phyloP scores from a whole-genome alignment of 75 land plant genomes.

The Pinus albicaulis region DNA sequence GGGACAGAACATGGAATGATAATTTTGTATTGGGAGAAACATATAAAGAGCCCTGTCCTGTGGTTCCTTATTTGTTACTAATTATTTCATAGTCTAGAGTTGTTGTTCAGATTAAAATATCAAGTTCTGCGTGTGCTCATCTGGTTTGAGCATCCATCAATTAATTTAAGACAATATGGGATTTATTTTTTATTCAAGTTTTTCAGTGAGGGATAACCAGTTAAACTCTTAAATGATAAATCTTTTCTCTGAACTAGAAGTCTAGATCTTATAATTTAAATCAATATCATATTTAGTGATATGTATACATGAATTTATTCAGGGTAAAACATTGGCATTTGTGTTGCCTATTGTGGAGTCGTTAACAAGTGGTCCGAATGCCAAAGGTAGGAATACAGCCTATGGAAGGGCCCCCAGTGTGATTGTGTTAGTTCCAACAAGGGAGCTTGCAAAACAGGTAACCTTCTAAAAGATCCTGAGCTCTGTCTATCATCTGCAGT shows the following conservation, averaged over 20 bases:
- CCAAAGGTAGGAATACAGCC: conserved; percentile 42
- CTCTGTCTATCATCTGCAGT: neutral
- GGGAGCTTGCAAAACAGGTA: conserved; percentile 95
- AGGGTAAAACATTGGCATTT: conserved; percentile 98
- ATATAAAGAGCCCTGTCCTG: no score
- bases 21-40: no score
- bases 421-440: conserved; percentile 82
- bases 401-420: conserved; percentile 88
- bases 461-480: neutral
- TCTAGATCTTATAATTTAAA: neutral
- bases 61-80: no score
- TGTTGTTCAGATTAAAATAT: no score
- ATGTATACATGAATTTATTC: neutral
- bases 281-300: neutral
- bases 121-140: no score
- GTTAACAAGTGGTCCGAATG: conserved; percentile 40
- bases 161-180: no score
- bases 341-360: conserved; percentile 97
- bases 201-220: neutral
- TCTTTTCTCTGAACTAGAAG: neutral
- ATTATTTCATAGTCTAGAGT: no score
- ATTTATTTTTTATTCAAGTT: neutral
- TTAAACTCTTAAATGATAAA: neutral
- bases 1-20: no score
- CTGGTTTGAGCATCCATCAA: no score